Conservation (phyloP, 306 rosid genomes). For the Cucurbita ficifolia region DNA sequence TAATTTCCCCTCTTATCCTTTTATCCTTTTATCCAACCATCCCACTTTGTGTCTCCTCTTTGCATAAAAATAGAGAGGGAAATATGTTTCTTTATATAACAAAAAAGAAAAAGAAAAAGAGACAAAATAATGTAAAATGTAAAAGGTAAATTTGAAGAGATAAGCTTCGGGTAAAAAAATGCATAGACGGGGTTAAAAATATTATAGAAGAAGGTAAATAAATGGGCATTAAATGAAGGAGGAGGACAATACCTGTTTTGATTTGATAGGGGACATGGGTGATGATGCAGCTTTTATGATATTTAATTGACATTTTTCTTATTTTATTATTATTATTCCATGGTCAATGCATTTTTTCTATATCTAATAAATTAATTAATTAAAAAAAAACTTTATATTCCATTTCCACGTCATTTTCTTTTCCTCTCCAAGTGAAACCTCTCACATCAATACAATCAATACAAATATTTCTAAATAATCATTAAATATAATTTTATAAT, state of each 20-base stretch:
- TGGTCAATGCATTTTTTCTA: not conserved
- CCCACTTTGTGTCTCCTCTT: too few species aligned
- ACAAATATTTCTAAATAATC: not conserved
- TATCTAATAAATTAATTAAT: not conserved
- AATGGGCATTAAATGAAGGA: not conserved
- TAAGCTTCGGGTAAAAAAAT: not conserved
- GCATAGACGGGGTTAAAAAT: not conserved
- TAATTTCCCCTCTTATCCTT: too few species aligned
- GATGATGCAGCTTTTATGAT: not conserved
- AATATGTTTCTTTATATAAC: too few species aligned
- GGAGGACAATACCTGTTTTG: not conserved
- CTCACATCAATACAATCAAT: not conserved
- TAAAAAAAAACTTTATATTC: not conserved
- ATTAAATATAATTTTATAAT: too few species aligned
- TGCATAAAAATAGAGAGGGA: too few species aligned
- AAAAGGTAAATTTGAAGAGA: not conserved
- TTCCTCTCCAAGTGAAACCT: not conserved
- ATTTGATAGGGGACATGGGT: constrained; percentile 1
- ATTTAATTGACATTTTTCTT: not conserved
- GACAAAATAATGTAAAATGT: not conserved
- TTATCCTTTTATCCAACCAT: too few species aligned
- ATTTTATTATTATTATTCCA: too few species aligned
- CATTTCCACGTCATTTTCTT: too few species aligned
- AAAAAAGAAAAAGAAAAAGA: too few species aligned
- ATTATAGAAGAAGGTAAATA: not conserved